Evolutionary conservation across 352 stramenopile genomes (phyloP).

Genomic region (Phytophthora hibernalis): DNA sequence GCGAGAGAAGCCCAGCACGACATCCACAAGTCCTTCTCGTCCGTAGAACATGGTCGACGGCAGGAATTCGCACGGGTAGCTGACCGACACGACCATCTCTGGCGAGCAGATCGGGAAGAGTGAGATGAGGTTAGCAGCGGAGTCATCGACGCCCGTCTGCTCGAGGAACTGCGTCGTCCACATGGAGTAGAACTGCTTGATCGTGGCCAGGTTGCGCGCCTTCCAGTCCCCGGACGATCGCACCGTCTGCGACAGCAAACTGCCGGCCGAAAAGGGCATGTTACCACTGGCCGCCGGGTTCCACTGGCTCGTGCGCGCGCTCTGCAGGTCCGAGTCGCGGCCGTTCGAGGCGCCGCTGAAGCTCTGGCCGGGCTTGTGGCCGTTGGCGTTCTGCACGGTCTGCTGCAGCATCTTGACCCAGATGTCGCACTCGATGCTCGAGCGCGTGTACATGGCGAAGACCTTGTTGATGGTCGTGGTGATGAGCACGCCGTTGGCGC

Average conservation of each 20-base stretch:
- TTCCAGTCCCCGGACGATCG: slow-evolving; percentile 87
- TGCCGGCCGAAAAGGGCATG: slow-evolving; percentile 40
- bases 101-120: slow-evolving; percentile 86
- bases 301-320: slow-evolving; percentile 40
- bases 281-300: slow-evolving; percentile 30
- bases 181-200: slow-evolving; percentile 88
- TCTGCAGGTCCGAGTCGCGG: slow-evolving; percentile 66
- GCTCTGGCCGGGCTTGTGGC: slow-evolving; percentile 61
- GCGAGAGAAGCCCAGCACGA: slow-evolving; percentile 75
- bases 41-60: slow-evolving; percentile 81
- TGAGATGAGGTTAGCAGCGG: slow-evolving; percentile 66
- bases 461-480: slow-evolving; percentile 89
- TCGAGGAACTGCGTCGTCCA: slow-evolving; percentile 82
- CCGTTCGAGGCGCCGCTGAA: slow-evolving; percentile 55
- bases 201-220: slow-evolving; percentile 76
- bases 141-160: slow-evolving; percentile 60
- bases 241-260: slow-evolving; percentile 66
- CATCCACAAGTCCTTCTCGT: slow-evolving; percentile 82
- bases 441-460: slow-evolving; percentile 87
- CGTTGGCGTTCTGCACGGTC: slow-evolving; percentile 61
- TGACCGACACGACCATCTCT: slow-evolving; percentile 79
- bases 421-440: slow-evolving; percentile 80
- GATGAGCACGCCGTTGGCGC: slow-evolving; percentile 81
- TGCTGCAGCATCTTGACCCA: slow-evolving; percentile 89
- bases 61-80: slow-evolving; percentile 83